Evolutionary conservation across 23 red algal species (phyloP).

Genomic region (Rhodosorus marinus): DNA sequence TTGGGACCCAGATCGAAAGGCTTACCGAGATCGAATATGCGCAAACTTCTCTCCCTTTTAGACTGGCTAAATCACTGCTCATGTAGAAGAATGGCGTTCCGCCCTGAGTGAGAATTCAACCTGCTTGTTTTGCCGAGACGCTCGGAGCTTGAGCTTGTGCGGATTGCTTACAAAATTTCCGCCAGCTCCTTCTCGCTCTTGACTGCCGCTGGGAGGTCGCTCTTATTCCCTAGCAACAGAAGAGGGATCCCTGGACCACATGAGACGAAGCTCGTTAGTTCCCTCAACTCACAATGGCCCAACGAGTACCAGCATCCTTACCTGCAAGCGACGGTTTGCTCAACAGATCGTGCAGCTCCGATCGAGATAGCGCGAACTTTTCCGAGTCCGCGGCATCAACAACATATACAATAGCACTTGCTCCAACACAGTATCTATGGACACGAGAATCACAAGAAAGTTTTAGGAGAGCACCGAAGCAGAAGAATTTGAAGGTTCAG

Average conservation of each 20-base stretch:
- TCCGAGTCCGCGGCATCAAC: slow-evolving; percentile 53
- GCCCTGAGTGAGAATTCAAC: no score
- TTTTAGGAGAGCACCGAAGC: no score
- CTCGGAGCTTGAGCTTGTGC: no score
- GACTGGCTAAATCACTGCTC: slow-evolving; percentile 33
- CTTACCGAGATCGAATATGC: slow-evolving; percentile 65
- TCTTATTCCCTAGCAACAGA: slow-evolving; percentile 64
- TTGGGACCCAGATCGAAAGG: no score
- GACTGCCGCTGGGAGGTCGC: slow-evolving; percentile 48
- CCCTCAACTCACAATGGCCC: no score
- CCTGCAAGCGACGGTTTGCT: slow-evolving; percentile 18
- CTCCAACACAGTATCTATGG: slow-evolving; percentile 66
- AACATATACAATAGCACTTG: slow-evolving; percentile 55
- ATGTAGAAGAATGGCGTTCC: no score
- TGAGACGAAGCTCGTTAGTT: no score
- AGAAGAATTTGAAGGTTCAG: no score
- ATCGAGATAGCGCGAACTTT: slow-evolving; percentile 39
- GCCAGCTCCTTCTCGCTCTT: slow-evolving; percentile 48
- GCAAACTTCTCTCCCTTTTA: slow-evolving; percentile 43
- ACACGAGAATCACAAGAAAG: no score
- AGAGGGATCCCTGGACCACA: no score
- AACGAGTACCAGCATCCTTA: no score
- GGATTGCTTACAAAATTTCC: slow-evolving; percentile 34
- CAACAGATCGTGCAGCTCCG: slow-evolving; percentile 54
- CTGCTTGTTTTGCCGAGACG: no score